Evolutionary conservation across 2,329 filamentous ascomycete genomes (phyloP).

Genomic region (Penicillium frequentans): DNA sequence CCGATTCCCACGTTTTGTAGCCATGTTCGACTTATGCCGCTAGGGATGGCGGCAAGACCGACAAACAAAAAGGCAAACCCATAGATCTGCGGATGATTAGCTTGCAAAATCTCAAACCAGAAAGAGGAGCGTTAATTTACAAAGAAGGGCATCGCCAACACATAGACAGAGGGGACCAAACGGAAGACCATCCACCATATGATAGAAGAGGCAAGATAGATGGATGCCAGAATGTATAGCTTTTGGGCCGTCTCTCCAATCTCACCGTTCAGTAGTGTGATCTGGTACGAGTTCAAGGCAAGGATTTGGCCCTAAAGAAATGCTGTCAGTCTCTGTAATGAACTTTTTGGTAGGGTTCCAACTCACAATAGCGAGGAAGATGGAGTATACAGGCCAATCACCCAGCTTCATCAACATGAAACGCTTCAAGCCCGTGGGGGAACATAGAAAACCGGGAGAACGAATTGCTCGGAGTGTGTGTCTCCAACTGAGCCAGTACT

Average conservation of each 20-base stretch:
- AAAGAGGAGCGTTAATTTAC: background rate
- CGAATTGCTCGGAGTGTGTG: conserved; percentile 50
- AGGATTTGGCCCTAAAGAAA: conserved; percentile 55
- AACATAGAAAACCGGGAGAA: conserved; percentile 56
- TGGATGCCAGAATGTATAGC: conserved; percentile 60
- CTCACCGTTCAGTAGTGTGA: conserved; percentile 65
- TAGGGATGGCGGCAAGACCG: conserved; percentile 58
- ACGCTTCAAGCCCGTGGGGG: conserved; percentile 58
- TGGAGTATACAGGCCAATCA: conserved; percentile 65
- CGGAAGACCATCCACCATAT: conserved; percentile 66
- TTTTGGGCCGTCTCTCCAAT: conserved; percentile 60
- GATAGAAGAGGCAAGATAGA: conserved; percentile 59
- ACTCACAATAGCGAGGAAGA: conserved; percentile 54
- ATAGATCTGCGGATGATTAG: conserved; percentile 44
- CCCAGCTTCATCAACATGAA: conserved; percentile 57
- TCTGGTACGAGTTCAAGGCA: conserved; percentile 66
- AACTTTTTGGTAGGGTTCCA: background rate
- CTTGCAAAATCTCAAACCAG: background rate
- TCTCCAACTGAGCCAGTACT: conserved; percentile 23
- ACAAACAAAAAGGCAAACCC: conserved; percentile 64
- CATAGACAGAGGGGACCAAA: conserved; percentile 10
- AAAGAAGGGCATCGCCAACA: background rate
- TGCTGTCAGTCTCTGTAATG: background rate
- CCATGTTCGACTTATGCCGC: conserved; percentile 47
- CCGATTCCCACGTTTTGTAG: conserved; percentile 62